phyloP scores from a whole-genome alignment of 1,284 basidiomycete species.

The Trichosporon sp. region DNA sequence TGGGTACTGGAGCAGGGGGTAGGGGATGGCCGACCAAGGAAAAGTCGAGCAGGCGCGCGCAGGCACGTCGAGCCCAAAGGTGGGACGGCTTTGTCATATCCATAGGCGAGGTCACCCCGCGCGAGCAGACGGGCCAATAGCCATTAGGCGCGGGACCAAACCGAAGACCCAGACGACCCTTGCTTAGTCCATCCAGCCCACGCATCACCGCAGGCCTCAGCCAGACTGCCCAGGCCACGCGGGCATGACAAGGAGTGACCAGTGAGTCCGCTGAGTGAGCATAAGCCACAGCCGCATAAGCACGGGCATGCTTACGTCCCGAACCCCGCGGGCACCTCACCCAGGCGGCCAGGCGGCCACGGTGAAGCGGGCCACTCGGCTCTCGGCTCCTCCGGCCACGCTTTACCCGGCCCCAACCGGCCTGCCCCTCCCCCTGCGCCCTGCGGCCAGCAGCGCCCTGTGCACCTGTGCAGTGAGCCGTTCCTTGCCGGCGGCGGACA shows the following conservation, averaged over 20 bases:
- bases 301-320: background rate
- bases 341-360: too few species aligned
- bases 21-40: background rate
- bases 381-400: background rate
- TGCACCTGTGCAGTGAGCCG: background rate
- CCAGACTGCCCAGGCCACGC: too few species aligned
- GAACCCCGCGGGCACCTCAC: too few species aligned
- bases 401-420: background rate
- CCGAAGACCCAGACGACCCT: background rate
- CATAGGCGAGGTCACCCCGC: background rate
- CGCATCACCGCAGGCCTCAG: too few species aligned
- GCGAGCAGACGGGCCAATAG: background rate
- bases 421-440: too few species aligned
- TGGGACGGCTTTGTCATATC: slow-evolving; percentile 3
- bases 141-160: background rate
- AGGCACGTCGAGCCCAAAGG: background rate
- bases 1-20: too few species aligned
- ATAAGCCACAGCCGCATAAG: too few species aligned
- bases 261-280: background rate
- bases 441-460: too few species aligned
- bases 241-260: too few species aligned
- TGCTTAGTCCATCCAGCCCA: background rate
- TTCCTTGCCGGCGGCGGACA: background rate
- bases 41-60: background rate
- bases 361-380: too few species aligned